These are phyloP conservation scores for Prillingera fragicola DNA, from an alignment of 1,284 basidiomycete genomes.

Conservation along the genomic window DNA sequence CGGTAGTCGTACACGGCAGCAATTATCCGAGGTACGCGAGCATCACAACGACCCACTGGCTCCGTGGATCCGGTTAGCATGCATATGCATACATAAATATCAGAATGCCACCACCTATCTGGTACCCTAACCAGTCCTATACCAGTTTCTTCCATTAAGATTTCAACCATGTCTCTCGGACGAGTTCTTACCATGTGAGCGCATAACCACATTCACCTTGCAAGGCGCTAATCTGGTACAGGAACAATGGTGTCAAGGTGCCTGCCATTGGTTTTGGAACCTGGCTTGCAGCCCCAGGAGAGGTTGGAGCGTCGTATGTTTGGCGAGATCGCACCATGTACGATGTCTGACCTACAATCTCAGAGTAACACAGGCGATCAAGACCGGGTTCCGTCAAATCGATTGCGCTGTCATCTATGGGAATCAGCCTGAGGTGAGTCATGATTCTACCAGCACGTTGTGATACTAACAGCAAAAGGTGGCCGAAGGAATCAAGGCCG, in stretches of 20 bases:
- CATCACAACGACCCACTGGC: no score
- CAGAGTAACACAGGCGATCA: conserved; percentile 60
- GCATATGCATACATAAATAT: no score
- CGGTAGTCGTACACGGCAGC: no score
- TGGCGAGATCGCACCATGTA: conserved; percentile 51
- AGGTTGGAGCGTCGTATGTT: conserved; percentile 60
- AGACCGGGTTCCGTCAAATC: conserved; percentile 64
- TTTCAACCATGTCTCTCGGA: conserved; percentile 18
- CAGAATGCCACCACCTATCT: no score
- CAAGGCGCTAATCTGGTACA: background rate
- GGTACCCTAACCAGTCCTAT: no score
- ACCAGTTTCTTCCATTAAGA: background rate
- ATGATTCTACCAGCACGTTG: conserved; percentile 46
- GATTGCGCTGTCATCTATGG: conserved; percentile 65
- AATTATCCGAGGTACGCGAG: no score
- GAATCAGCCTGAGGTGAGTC: conserved; percentile 63
- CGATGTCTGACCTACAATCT: background rate
- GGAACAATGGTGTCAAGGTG: conserved; percentile 35
- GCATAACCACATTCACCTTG: background rate
- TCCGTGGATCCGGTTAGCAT: no score
- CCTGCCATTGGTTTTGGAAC: conserved; percentile 72
- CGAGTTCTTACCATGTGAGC: conserved; percentile 20
- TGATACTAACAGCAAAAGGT: conserved; percentile 47
- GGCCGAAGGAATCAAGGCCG: conserved; percentile 56
- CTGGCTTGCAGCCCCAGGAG: conserved; percentile 66